phyloP scores from a whole-genome alignment of 805 yeast species.

The Metschnikowia koreensis region DNA sequence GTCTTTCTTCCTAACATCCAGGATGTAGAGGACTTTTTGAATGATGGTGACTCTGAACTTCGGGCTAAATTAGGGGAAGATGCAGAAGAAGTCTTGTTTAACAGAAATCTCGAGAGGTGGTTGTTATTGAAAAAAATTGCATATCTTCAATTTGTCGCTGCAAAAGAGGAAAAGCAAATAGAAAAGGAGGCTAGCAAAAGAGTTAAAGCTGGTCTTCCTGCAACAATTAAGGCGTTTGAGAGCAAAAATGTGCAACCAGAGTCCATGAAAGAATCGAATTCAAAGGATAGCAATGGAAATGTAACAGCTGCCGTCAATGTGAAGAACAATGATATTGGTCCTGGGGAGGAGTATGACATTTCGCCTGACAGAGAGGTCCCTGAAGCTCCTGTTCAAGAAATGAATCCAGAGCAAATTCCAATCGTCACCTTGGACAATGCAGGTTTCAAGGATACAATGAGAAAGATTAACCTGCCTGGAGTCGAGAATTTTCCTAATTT shows the following conservation, averaged over 20 bases:
- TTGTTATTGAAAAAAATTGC: constrained; percentile 65
- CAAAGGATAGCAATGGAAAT: neutral
- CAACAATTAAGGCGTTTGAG: constrained; percentile 8
- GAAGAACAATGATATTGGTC: constrained; percentile 6
- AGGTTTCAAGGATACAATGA: constrained; percentile 42
- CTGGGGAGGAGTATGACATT: constrained; percentile 19
- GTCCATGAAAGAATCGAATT: neutral
- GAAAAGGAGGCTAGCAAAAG: constrained; percentile 41
- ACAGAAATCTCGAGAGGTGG: constrained; percentile 62
- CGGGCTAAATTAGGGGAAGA: constrained; percentile 37
- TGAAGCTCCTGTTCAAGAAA: constrained; percentile 22
- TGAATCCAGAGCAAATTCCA: constrained; percentile 17
- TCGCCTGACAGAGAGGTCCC: constrained; percentile 10
- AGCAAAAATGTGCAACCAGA: constrained; percentile 1
- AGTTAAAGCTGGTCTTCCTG: constrained; percentile 30
- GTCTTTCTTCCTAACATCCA: constrained; percentile 55
- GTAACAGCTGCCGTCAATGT: constrained; percentile 13
- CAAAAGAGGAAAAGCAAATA: constrained; percentile 43
- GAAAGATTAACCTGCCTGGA: constrained; percentile 38
- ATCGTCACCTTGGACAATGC: constrained; percentile 44
- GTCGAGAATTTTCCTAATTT: constrained; percentile 41
- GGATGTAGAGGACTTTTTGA: constrained; percentile 56
- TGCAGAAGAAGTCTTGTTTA: constrained; percentile 36
- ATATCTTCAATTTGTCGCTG: constrained; percentile 65
- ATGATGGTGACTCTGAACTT: constrained; percentile 41